phyloP scores from a whole-genome alignment of 73 alveolate genomes.

The Effrenium voratum region DNA sequence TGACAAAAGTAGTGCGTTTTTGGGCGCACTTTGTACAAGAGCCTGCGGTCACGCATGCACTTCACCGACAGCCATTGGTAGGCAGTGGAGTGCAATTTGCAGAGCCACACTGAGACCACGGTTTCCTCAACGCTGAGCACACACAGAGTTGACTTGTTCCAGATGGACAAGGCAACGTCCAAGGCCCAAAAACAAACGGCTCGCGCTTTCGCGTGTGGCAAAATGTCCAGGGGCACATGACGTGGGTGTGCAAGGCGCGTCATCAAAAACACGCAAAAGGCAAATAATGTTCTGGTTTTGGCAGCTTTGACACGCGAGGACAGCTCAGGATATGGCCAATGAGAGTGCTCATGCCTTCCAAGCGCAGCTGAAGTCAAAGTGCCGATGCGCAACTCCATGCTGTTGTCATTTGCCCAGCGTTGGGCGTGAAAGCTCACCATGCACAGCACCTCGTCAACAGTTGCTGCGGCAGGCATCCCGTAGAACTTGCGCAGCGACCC shows the following conservation, averaged over 20 bases:
- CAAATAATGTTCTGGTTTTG: background rate
- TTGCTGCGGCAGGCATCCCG: background rate
- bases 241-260: background rate
- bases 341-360: background rate
- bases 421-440: constrained; percentile 4
- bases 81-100: background rate
- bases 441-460: background rate
- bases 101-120: background rate
- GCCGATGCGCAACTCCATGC: background rate
- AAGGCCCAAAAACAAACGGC: background rate
- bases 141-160: background rate
- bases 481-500: background rate
- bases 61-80: background rate
- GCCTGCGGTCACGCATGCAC: background rate
- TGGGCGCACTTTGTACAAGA: background rate
- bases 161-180: background rate
- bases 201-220: background rate
- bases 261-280: background rate
- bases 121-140: background rate
- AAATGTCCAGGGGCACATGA: background rate
- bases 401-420: background rate
- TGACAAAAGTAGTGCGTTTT: background rate
- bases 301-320: background rate
- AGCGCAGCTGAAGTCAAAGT: background rate
- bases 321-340: background rate